These are phyloP conservation scores for Fraxinus pennsylvanica DNA, from an alignment of 257 asterid genomes.

Conservation along the genomic window DNA sequence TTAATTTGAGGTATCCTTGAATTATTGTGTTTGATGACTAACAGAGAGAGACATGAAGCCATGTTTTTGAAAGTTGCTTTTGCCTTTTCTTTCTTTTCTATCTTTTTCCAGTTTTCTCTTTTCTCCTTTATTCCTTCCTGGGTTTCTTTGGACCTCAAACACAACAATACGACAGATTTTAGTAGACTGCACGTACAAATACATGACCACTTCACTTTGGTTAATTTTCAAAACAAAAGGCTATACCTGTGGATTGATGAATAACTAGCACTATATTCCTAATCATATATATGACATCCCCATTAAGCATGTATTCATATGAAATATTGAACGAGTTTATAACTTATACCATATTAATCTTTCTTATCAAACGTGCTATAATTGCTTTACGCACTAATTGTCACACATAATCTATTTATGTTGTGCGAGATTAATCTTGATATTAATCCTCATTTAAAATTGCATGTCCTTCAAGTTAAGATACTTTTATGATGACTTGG, in stretches of 20 bases:
- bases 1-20: conserved; percentile 23
- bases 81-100: conserved; percentile 25
- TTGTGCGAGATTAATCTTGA: no score
- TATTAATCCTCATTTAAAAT: no score
- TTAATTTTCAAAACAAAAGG: conserved; percentile 14
- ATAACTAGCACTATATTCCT: neutral
- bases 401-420: no score
- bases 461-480: neutral
- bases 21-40: conserved; percentile 7
- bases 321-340: neutral
- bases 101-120: conserved; percentile 26
- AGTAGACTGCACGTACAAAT: conserved; percentile 25
- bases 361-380: no score
- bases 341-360: neutral
- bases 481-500: neutral
- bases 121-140: conserved; percentile 43
- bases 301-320: neutral
- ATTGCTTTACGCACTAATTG: neutral
- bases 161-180: conserved; percentile 31
- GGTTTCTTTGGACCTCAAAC: conserved; percentile 34
- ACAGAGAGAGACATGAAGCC: conserved; percentile 36
- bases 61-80: conserved; percentile 52
- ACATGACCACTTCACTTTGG: conserved; percentile 28
- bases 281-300: neutral
- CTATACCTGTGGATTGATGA: neutral